Percentiles rank a stretch among this genome's conserved stretches.
These are phyloP conservation scores for Aristolochia fimbriata DNA, from an alignment of 164 flowering plant genomes.

Conservation along the genomic window DNA sequence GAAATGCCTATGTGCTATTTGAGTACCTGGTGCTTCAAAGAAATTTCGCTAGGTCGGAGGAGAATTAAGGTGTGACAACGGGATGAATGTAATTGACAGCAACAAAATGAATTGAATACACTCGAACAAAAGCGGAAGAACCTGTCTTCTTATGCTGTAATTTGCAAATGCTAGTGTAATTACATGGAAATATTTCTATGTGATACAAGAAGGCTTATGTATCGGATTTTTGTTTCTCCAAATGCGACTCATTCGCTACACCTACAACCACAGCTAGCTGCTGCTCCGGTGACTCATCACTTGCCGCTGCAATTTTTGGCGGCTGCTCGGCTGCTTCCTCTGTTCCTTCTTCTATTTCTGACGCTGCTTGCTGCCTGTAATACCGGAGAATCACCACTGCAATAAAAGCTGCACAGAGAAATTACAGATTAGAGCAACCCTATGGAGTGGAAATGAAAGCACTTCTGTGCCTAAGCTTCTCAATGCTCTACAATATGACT, in stretches of 20 bases:
- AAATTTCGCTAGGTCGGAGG: too few species aligned
- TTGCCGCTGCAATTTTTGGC: slow-evolving; percentile 30
- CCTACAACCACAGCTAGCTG: slow-evolving; percentile 1
- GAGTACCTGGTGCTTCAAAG: too few species aligned
- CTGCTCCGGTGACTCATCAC: neutral
- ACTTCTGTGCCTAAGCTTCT: neutral
- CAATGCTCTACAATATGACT: neutral
- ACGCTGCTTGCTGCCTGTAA: slow-evolving; percentile 30
- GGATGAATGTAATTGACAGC: too few species aligned
- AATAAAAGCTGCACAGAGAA: slow-evolving; percentile 56
- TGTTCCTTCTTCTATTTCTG: slow-evolving; percentile 13
- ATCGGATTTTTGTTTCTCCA: slow-evolving; percentile 2
- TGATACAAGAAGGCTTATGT: too few species aligned
- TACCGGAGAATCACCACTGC: slow-evolving; percentile 49
- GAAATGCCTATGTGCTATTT: too few species aligned
- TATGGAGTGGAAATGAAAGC: neutral
- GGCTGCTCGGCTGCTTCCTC: slow-evolving; percentile 18
- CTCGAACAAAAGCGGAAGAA: too few species aligned
- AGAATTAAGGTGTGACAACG: too few species aligned
- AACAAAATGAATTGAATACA: too few species aligned
- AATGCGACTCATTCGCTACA: slow-evolving; percentile 10
- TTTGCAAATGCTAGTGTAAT: too few species aligned
- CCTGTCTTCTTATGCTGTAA: too few species aligned
- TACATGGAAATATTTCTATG: too few species aligned
- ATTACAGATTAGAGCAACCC: neutral